Evolutionary conservation across 345 rosid genomes (phyloP).

Genomic region (Rubroshorea leprosula): DNA sequence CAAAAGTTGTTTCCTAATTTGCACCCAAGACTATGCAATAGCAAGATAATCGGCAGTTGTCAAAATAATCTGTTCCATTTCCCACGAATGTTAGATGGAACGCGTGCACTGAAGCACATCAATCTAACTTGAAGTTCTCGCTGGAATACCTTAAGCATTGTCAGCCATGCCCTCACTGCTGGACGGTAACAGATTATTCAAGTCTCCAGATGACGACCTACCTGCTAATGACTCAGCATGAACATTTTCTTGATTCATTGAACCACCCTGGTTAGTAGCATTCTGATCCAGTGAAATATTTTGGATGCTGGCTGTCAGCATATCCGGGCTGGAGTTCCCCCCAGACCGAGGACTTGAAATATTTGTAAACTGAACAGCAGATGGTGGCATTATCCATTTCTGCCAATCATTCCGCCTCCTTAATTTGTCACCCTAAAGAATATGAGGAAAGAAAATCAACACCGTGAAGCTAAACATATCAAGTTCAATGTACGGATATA

Average conservation of each 20-base stretch:
- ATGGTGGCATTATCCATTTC: conserved; percentile 46
- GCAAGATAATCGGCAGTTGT: neutral
- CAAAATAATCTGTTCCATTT: neutral
- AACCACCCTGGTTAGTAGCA: conserved; percentile 7
- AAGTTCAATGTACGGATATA: too few relatives aligned
- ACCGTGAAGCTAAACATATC: neutral
- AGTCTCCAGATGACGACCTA: conserved; percentile 10
- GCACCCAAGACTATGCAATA: neutral
- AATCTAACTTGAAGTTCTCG: neutral
- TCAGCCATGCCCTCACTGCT: neutral
- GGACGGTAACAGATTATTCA: conserved; percentile 11
- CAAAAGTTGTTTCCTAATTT: conserved; percentile 4
- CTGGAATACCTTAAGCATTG: neutral
- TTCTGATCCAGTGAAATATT: conserved; percentile 35
- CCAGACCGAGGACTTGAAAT: conserved; percentile 20
- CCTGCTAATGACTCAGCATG: neutral
- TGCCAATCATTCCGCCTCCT: conserved; percentile 68
- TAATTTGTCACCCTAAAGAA: conserved; percentile 60
- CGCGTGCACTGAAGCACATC: conserved; percentile 5
- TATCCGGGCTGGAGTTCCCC: conserved; percentile 18
- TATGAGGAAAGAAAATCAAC: conserved; percentile 2
- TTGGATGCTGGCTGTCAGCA: conserved; percentile 21
- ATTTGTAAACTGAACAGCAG: conserved; percentile 31
- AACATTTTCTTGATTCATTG: conserved; percentile 1
- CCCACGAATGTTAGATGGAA: neutral